Percentiles rank a stretch among this genome's conserved stretches.
These are phyloP conservation scores for Trichosporon sp. DNA, from an alignment of 1,284 basidiomycete species.

Conservation along the genomic window DNA sequence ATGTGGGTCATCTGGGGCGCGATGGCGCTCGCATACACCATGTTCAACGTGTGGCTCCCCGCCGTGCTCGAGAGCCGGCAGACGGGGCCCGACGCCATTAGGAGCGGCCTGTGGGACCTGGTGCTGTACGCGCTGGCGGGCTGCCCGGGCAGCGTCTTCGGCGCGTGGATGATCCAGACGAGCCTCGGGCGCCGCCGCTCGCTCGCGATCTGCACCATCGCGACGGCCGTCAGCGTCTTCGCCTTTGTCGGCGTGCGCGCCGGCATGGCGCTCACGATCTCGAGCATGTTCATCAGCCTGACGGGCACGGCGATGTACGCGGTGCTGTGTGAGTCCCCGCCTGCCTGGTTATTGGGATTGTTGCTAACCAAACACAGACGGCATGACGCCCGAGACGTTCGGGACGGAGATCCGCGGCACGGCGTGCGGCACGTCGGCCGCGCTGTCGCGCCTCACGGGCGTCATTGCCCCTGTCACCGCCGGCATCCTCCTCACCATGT, in stretches of 20 bases:
- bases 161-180: slow-evolving; percentile 81
- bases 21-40: slow-evolving; percentile 80
- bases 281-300: slow-evolving; percentile 73
- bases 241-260: slow-evolving; percentile 64
- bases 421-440: slow-evolving; percentile 84
- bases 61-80: slow-evolving; percentile 63
- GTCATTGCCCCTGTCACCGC: slow-evolving; percentile 85
- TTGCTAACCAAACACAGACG: slow-evolving; percentile 41
- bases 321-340: slow-evolving; percentile 66
- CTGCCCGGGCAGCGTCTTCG: slow-evolving; percentile 79
- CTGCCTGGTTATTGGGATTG: neutral
- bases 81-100: slow-evolving; percentile 55
- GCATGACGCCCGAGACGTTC: slow-evolving; percentile 88
- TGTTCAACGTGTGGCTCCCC: slow-evolving; percentile 96
- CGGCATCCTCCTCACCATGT: slow-evolving; percentile 68
- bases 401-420: slow-evolving; percentile 78
- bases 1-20: slow-evolving; percentile 80
- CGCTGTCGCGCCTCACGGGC: slow-evolving; percentile 82
- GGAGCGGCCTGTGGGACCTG: slow-evolving; percentile 66
- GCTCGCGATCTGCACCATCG: slow-evolving; percentile 71
- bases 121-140: slow-evolving; percentile 71
- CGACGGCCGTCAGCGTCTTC: slow-evolving; percentile 74
- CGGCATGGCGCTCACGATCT: slow-evolving; percentile 64
- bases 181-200: slow-evolving; percentile 69
- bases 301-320: slow-evolving; percentile 88